A percentile compares a stretch with the other conserved stretches of the same genome.
Conservation (phyloP, 2,329 filamentous ascomycete species). For the Colletotrichum tanaceti region DNA sequence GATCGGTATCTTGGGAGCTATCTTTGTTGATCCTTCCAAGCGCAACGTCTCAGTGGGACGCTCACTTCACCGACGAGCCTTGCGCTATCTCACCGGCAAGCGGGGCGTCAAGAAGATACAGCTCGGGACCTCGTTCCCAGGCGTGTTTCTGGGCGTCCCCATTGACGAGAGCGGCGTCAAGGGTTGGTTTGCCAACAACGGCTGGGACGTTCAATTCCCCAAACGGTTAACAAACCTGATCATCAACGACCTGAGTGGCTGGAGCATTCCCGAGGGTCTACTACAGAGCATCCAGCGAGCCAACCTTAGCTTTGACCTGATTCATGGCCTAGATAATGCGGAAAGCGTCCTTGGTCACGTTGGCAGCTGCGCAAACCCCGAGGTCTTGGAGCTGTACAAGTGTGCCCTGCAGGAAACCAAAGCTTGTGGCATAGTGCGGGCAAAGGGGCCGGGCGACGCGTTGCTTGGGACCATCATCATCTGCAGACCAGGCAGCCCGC, state of each 20-base stretch:
- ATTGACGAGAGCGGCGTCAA: constrained; percentile 64
- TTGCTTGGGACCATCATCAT: constrained; percentile 84
- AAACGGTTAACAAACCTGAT: constrained; percentile 73
- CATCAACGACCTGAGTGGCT: constrained; percentile 77
- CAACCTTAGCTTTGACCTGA: constrained; percentile 83
- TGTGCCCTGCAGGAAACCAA: constrained; percentile 77
- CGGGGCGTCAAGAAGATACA: constrained; percentile 82
- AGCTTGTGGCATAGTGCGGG: constrained; percentile 84
- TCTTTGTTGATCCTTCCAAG: constrained; percentile 90
- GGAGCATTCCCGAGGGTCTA: constrained; percentile 82
- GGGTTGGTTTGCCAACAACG: constrained; percentile 89
- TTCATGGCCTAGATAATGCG: constrained; percentile 82
- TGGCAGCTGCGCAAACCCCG: constrained; percentile 77
- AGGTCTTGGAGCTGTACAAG: constrained; percentile 83
- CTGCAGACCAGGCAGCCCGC: constrained; percentile 75
- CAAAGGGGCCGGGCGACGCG: constrained; percentile 75
- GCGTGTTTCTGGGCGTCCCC: constrained; percentile 88
- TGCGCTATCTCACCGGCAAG: constrained; percentile 77
- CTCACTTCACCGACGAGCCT: constrained; percentile 86
- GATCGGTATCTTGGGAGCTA: constrained; percentile 81
- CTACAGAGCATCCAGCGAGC: constrained; percentile 78
- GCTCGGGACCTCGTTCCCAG: constrained; percentile 82
- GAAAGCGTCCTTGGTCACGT: constrained; percentile 81
- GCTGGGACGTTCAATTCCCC: constrained; percentile 80
- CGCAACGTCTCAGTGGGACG: constrained; percentile 91